phyloP scores from a whole-genome alignment of 495 filamentous ascomycete genomes.

The Penicillium arizonense region DNA sequence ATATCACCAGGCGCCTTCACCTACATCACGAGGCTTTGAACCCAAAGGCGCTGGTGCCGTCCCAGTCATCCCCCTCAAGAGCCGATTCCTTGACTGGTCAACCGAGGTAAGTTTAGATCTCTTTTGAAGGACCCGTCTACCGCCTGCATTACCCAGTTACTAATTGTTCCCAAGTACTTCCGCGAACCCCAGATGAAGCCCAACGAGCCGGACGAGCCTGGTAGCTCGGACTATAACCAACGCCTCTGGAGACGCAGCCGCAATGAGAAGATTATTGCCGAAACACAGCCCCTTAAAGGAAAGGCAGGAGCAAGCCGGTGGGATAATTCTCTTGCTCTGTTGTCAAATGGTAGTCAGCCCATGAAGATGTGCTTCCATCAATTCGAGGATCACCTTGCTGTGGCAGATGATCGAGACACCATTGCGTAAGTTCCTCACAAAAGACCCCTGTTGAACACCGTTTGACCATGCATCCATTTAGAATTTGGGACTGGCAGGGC shows the following conservation, averaged over 20 bases:
- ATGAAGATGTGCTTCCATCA: conserved; percentile 95
- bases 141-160: conserved; percentile 15
- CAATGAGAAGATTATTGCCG: conserved; percentile 86
- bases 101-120: conserved; percentile 62
- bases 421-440: conserved; percentile 54
- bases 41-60: conserved; percentile 52
- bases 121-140: conserved; percentile 4
- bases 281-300: conserved; percentile 90
- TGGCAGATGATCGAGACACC: conserved; percentile 89
- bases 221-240: conserved; percentile 95
- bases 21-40: conserved; percentile 70
- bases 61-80: conserved; percentile 70
- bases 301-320: conserved; percentile 79
- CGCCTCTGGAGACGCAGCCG: conserved; percentile 89
- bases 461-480: conserved; percentile 33
- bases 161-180: conserved; percentile 67
- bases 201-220: conserved; percentile 92
- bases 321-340: conserved; percentile 72
- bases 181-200: conserved; percentile 98
- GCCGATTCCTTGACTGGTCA: conserved; percentile 90
- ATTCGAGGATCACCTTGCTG: conserved; percentile 91
- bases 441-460: not conserved
- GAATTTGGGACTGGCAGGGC: conserved; percentile 90
- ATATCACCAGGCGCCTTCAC: conserved; percentile 74
- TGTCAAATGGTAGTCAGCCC: conserved; percentile 85